These are phyloP conservation scores for Chalara sp. DNA, from an alignment of 2,329 filamentous ascomycete species.

Conservation along the genomic window DNA sequence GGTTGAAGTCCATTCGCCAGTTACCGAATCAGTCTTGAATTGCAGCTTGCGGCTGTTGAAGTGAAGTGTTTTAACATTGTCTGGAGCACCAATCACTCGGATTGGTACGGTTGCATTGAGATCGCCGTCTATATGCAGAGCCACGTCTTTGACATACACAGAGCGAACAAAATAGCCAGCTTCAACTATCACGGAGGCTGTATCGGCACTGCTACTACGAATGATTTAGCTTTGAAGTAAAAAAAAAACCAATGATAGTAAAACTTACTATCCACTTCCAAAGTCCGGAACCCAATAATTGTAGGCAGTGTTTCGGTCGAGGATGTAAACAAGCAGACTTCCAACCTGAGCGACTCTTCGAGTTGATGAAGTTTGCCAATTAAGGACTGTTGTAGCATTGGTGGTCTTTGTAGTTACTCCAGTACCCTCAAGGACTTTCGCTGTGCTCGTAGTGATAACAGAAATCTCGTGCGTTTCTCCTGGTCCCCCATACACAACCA, in stretches of 20 bases:
- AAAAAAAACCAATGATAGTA: no score
- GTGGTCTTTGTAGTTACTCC: conserved; percentile 27
- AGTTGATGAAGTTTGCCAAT: conserved; percentile 49
- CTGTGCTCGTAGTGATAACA: conserved; percentile 30
- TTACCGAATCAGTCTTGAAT: conserved; percentile 34
- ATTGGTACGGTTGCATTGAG: conserved; percentile 62
- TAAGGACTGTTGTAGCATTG: conserved; percentile 39
- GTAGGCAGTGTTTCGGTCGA: conserved; percentile 60
- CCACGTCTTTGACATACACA: conserved; percentile 46
- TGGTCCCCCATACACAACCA: conserved; percentile 58
- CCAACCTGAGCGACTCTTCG: conserved; percentile 44
- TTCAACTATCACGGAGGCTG: conserved; percentile 50
- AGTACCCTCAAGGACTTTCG: conserved; percentile 23
- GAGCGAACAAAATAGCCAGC: conserved; percentile 59
- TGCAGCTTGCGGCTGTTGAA: conserved; percentile 49
- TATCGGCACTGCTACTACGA: conserved; percentile 23
- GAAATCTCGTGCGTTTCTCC: conserved; percentile 59
- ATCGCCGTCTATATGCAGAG: conserved; percentile 60
- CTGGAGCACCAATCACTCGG: conserved; percentile 60
- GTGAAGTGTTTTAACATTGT: conserved; percentile 43
- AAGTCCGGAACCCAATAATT: conserved; percentile 61
- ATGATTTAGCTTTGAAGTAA: no score
- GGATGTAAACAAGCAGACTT: conserved; percentile 21
- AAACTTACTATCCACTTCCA: conserved; percentile 15
- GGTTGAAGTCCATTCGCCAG: conserved; percentile 42